A percentile compares a stretch with the other conserved stretches of the same genome.
Evolutionary conservation across 495 filamentous ascomycete genomes (phyloP).

Genomic region (Hypoxylon fuscum): DNA sequence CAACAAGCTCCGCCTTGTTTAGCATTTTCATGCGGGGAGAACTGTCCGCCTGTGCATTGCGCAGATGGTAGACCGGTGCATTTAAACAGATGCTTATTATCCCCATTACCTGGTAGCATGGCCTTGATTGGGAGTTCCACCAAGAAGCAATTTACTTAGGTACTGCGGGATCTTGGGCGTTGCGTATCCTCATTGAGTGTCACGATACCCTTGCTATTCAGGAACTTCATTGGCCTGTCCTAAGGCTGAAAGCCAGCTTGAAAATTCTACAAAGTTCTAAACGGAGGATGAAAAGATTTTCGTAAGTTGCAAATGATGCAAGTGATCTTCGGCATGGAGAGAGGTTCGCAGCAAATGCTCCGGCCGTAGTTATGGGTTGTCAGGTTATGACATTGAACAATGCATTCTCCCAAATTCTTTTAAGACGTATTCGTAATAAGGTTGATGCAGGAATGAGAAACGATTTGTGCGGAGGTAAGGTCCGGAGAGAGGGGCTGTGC

Average conservation of each 20-base stretch:
- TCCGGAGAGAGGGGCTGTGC: not conserved
- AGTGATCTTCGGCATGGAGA: not conserved
- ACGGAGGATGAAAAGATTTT: constrained; percentile 11
- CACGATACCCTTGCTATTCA: not conserved
- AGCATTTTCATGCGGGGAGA: not conserved
- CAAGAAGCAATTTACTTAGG: too few relatives aligned
- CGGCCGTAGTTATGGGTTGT: constrained; percentile 10
- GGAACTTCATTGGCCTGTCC: constrained; percentile 15
- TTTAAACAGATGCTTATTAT: not conserved
- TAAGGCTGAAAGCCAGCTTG: constrained; percentile 18
- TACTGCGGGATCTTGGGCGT: too few relatives aligned
- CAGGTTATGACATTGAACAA: constrained; percentile 7
- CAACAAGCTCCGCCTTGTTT: not conserved
- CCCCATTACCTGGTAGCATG: not conserved
- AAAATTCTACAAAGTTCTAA: constrained; percentile 20
- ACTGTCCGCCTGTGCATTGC: constrained; percentile 13
- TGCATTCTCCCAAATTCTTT: constrained; percentile 7
- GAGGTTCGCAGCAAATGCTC: constrained; percentile 36
- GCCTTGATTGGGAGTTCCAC: too few relatives aligned
- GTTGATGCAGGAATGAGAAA: not conserved
- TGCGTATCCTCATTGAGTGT: too few relatives aligned
- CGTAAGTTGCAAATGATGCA: not conserved
- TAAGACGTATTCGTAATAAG: not conserved
- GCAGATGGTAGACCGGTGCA: not conserved
- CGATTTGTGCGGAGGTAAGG: constrained; percentile 15